Percentiles rank a stretch among this genome's conserved stretches.
phyloP scores from a whole-genome alignment of 768 basidiomycete species.

The Suillus bovinus region DNA sequence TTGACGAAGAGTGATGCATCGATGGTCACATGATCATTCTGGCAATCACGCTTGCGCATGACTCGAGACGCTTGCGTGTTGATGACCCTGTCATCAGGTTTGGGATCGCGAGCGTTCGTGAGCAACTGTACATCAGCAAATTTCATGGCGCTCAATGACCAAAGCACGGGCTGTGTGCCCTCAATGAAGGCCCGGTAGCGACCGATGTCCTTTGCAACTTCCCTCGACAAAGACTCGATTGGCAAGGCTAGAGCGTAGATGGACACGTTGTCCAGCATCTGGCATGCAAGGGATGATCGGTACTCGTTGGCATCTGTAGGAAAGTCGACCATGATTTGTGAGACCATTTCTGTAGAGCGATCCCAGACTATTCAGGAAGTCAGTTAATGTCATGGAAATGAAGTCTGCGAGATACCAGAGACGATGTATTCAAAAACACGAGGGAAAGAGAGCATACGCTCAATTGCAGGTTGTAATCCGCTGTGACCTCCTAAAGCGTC shows the following conservation, averaged over 20 bases:
- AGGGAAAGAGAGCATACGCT: constrained; percentile 27
- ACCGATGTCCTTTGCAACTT: constrained; percentile 15
- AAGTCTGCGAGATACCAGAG: constrained; percentile 22
- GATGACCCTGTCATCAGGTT: constrained; percentile 7
- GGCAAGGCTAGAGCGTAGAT: constrained; percentile 25
- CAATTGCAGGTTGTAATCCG: constrained; percentile 23
- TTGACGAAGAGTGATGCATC: constrained; percentile 32
- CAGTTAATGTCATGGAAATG: background rate
- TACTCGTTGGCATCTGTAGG: constrained; percentile 27
- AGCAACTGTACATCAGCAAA: no score
- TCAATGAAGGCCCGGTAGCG: constrained; percentile 24
- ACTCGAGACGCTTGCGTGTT: constrained; percentile 27
- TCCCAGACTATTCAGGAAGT: constrained; percentile 15
- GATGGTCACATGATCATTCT: constrained; percentile 15
- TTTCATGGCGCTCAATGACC: constrained; percentile 14
- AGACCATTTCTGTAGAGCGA: constrained; percentile 15
- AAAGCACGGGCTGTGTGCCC: constrained; percentile 24
- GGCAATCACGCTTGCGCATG: constrained; percentile 21
- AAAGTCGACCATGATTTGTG: constrained; percentile 35
- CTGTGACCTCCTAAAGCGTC: constrained; percentile 17
- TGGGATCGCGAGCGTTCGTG: constrained; percentile 3
- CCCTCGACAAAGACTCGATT: constrained; percentile 14
- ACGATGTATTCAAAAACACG: constrained; percentile 29
- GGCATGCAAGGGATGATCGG: constrained; percentile 18
- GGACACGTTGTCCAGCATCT: constrained; percentile 28